Conservation (phyloP, 1,139 yeast genomes). For the Scheffersomyces lignicola region DNA sequence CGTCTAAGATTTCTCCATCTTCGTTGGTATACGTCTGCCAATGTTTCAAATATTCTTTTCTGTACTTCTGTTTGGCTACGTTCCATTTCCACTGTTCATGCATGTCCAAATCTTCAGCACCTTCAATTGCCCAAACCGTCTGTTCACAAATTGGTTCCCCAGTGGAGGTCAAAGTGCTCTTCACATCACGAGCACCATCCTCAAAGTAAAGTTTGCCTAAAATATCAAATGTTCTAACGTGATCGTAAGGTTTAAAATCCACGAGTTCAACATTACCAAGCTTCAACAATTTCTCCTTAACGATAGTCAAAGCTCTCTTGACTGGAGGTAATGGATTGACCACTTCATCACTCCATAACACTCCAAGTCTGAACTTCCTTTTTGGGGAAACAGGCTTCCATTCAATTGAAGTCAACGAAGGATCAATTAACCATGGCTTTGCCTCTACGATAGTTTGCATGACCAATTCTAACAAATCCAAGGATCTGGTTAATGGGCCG, state of each 20-base stretch:
- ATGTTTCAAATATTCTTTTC: conserved; percentile 19
- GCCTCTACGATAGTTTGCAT: conserved; percentile 26
- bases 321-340: conserved; percentile 23
- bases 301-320: conserved; percentile 20
- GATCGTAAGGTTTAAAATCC: conserved; percentile 18
- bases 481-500: conserved; percentile 44
- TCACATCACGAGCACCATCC: conserved; percentile 24
- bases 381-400: conserved; percentile 17
- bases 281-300: conserved; percentile 13
- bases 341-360: conserved; percentile 16
- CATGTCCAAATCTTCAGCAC: conserved; percentile 14
- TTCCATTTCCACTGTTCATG: conserved; percentile 21
- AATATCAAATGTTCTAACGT: conserved; percentile 14
- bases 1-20: conserved; percentile 37
- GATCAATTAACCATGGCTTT: conserved; percentile 24
- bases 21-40: conserved; percentile 16
- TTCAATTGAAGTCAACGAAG: conserved; percentile 14
- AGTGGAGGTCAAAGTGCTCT: conserved; percentile 13
- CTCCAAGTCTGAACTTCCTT: conserved; percentile 17
- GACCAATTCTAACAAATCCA: conserved; percentile 24
- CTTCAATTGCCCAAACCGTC: conserved; percentile 19
- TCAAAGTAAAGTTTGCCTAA: conserved; percentile 19
- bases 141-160: conserved; percentile 22
- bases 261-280: conserved; percentile 17
- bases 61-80: conserved; percentile 19